Base-by-base conservation (phyloP, 1,139 yeast species). In the Taphrina populina region DNA sequence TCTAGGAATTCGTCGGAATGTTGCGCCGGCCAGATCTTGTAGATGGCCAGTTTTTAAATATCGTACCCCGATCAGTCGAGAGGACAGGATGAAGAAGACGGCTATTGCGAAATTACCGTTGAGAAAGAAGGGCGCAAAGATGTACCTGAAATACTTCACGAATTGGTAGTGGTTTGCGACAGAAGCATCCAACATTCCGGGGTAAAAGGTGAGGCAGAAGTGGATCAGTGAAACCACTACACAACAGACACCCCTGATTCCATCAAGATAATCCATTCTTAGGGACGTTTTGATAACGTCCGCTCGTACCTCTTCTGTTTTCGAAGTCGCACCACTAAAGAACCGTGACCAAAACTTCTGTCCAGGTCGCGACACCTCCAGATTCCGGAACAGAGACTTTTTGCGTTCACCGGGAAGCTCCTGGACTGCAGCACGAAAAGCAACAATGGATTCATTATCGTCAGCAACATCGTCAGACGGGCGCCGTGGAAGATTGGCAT, bases 11-110 rank as follows among this genome's bases (percentile, higher is more conserved):
- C 54, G 54, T 8, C 54, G 44, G 39, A 49, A 49, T 6, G 54
- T 49, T 4, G 54, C 20, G 3, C 46, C 54, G 5, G 54, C 54
- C 33, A 49, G 36, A 20, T 49, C 54, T 33, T 40, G 44, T 11
- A 49, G 29, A 5, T 21, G 23, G n/a, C 54, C 54, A 6, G 40
- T 32, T 19, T 37, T 49, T 19, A 49, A 26, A 29, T 49, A 49
- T 1, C 46, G 45, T 6, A 49, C 46, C 11, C 54, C 54, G 32
- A 49, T 49, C 36, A 49, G 46, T 10, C 54, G 20, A 2, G 54
- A 49, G 7, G 54, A 49, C 8, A 49, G 54, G n/a, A 49, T 41
- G 29, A 49, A 49, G 46, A 49, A 49, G 46, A 49, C 40, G n/a
- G 40, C 54, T 27, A 49, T 39, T 15, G 46, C 54, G 21, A 49